Conservation (phyloP, 345 rosid genomes). For the Syzygium oleosum region DNA sequence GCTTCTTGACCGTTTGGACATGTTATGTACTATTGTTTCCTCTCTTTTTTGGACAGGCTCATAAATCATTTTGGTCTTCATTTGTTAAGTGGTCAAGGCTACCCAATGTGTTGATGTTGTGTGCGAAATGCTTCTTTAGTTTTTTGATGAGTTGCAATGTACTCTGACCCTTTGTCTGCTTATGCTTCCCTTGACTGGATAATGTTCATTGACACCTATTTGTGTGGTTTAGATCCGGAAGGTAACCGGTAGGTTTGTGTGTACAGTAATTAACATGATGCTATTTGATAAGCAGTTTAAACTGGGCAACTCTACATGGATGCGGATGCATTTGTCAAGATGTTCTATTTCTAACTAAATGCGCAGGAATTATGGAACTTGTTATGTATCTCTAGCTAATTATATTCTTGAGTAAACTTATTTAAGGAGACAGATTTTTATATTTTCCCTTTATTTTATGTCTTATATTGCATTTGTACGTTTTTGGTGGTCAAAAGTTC, state of each 20-base stretch:
- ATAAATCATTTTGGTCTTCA: background rate
- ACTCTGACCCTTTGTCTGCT: background rate
- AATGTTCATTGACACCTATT: background rate
- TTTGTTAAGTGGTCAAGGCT: background rate
- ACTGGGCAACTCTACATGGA: background rate
- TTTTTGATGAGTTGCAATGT: background rate
- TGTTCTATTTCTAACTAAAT: background rate
- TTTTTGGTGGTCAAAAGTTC: background rate
- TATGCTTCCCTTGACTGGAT: background rate
- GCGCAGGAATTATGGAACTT: background rate
- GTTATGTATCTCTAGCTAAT: background rate
- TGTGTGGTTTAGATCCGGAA: background rate
- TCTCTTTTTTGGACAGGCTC: background rate
- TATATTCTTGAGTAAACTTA: background rate
- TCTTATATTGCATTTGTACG: background rate
- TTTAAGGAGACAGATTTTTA: background rate
- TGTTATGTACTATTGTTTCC: background rate
- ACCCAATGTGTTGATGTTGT: background rate
- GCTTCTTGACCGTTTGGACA: background rate
- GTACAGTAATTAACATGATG: background rate
- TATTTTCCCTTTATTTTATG: background rate
- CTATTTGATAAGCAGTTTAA: background rate
- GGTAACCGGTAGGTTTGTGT: background rate
- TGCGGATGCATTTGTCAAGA: background rate
- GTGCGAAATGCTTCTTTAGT: background rate